Base-by-base conservation (phyloP, 495 filamentous ascomycete species). In the Penicillium samsonianum region DNA sequence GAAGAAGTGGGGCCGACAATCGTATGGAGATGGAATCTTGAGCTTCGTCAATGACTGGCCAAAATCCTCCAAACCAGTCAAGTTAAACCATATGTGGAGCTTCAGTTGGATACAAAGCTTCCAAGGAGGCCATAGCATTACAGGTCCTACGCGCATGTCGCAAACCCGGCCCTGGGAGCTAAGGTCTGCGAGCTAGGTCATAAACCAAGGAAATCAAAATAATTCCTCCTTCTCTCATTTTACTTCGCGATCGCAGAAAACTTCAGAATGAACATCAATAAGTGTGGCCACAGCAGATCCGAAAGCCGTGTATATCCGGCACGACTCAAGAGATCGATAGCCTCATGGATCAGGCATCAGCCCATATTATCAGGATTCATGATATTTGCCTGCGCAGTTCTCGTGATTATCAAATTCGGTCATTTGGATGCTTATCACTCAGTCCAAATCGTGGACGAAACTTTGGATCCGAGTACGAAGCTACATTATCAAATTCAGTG, bases 281-380 rank as follows among this genome's bases (percentile, higher is more conserved):
- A 26, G 22, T 2, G 2, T 11, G n/a, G 14, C n/a, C 43, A 45
- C 14, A 45, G 12, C 6, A 26, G 20, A n/a, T 45, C 43, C n/a
- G 43, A 45, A 28, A 45, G 43, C 14, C 23, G 43, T 9, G 43
- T 45, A 2, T 14, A 45, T 26, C 43, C 14, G 5, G 14, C 12
- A 3, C 43, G 43, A 26, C 19, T 50, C 31, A 23, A 23, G 10
- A 22, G 28, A 25, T 50, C 19, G 3, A 4, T 50, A 37, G 11
- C 12, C 47, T 37, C 47, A 50, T 23, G 47, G 47, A 37, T 50
- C 10, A 50, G 47, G 10, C 30, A 38, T n/a, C 30, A 11, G 4
- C 31, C 19, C 23, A 23, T n/a, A 23, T 35, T 37, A 37, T 35
- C 31, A 37, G 31, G 12, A 37, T 38, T 19, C 19, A 8, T 50